Conservation (phyloP, 2,329 filamentous ascomycete species). For the Calcarisporium arbuscula region DNA sequence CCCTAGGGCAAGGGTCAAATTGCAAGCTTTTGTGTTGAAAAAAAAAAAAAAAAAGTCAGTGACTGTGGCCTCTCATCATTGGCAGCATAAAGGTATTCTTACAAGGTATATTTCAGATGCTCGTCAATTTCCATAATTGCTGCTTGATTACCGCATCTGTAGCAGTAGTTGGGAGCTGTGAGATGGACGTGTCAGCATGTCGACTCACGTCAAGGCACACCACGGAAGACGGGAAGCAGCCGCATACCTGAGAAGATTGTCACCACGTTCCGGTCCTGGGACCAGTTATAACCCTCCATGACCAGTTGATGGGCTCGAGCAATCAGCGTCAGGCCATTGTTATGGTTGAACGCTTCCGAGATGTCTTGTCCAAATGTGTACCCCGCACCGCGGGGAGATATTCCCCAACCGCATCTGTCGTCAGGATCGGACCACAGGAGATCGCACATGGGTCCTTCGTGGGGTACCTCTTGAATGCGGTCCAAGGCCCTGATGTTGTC, state of each 20-base stretch:
- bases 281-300: slow-evolving; percentile 99
- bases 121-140: slow-evolving; percentile 99
- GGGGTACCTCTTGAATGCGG: slow-evolving; percentile 95
- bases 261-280: slow-evolving; percentile 94
- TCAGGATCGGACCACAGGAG: slow-evolving; percentile 97
- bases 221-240: slow-evolving; percentile 21
- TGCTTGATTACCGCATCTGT: slow-evolving; percentile 96
- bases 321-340: slow-evolving; percentile 93
- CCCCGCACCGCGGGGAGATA: slow-evolving; percentile 87
- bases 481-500: slow-evolving; percentile 94
- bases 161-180: slow-evolving; percentile 86
- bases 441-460: slow-evolving; percentile 98
- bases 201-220: background rate
- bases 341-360: slow-evolving; percentile 97
- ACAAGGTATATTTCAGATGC: slow-evolving; percentile 99
- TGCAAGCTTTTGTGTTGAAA: slow-evolving; percentile 64
- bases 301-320: slow-evolving; percentile 96
- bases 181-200: slow-evolving; percentile 6
- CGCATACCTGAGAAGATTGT: slow-evolving; percentile 91
- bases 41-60: background rate
- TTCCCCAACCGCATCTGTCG: slow-evolving; percentile 93
- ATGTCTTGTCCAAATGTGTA: slow-evolving; percentile 98
- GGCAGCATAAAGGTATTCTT: slow-evolving; percentile 35
- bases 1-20: slow-evolving; percentile 96
- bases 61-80: background rate